Conservation (phyloP, 1,284 basidiomycete species). For the Pascua sp. region DNA sequence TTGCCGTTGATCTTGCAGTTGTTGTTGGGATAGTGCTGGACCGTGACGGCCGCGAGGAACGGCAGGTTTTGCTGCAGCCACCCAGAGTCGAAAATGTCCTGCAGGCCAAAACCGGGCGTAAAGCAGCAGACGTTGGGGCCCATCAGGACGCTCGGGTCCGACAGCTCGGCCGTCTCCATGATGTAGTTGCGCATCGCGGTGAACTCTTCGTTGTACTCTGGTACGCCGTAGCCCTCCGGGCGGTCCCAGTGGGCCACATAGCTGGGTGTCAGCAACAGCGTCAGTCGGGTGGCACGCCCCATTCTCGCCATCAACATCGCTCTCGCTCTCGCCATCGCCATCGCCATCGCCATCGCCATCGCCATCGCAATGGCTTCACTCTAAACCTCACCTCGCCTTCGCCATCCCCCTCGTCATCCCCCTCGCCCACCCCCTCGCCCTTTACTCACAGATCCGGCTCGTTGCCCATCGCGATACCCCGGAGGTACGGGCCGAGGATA, state of each 20-base stretch:
- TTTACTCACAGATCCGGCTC: slow-evolving; percentile 63
- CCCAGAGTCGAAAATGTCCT: slow-evolving; percentile 57
- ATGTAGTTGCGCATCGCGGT: slow-evolving; percentile 45
- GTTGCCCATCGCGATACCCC: slow-evolving; percentile 61
- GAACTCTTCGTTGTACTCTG: slow-evolving; percentile 58
- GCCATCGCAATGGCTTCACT: too few species aligned
- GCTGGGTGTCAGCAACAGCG: slow-evolving; percentile 13
- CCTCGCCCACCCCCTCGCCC: too few species aligned
- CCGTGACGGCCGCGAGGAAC: slow-evolving; percentile 55
- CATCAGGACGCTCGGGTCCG: slow-evolving; percentile 56
- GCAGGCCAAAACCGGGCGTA: slow-evolving; percentile 52
- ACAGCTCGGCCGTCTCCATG: slow-evolving; percentile 46
- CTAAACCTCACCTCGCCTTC: too few species aligned
- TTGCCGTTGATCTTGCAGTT: slow-evolving; percentile 61
- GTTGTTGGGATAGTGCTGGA: slow-evolving; percentile 63
- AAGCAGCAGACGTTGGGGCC: slow-evolving; percentile 60
- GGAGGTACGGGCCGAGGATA: slow-evolving; percentile 60
- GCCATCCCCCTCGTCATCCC: too few species aligned
- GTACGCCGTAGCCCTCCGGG: slow-evolving; percentile 48
- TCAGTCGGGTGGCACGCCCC: neutral
- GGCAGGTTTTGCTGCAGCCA: slow-evolving; percentile 56
- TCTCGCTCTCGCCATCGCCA: too few species aligned
- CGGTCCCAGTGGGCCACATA: slow-evolving; percentile 40
- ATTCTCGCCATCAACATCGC: neutral
- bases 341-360: too few species aligned